phyloP scores from a whole-genome alignment of 805 yeast species.

The Metschnikowia colocasiae region DNA sequence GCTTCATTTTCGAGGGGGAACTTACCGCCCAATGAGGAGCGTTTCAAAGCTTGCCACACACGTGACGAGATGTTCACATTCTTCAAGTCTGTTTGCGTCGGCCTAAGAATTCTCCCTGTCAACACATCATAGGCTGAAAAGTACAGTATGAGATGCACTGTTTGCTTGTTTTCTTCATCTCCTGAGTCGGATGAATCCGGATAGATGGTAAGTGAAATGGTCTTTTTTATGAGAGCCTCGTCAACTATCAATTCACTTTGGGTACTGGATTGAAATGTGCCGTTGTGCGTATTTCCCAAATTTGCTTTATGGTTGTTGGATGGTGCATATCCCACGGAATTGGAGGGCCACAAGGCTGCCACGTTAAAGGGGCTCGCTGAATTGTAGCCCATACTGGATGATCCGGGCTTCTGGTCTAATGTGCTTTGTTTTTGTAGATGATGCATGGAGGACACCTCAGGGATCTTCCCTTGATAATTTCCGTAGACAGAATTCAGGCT shows the following conservation, averaged over 20 bases:
- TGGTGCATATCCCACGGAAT: background rate
- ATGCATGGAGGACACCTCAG: background rate
- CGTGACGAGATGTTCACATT: conserved; percentile 45
- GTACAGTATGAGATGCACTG: conserved; percentile 75
- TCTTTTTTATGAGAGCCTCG: conserved; percentile 74
- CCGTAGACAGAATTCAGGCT: background rate
- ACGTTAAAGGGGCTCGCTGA: background rate
- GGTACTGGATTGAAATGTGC: background rate
- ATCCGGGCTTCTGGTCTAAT: background rate
- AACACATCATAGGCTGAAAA: conserved; percentile 73
- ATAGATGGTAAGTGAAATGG: conserved; percentile 60
- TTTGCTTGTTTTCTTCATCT: conserved; percentile 31
- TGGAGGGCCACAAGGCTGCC: background rate
- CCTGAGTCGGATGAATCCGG: conserved; percentile 17
- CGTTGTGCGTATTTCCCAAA: background rate
- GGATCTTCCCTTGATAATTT: background rate
- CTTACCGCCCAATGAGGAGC: conserved; percentile 57
- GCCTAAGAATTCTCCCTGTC: conserved; percentile 51
- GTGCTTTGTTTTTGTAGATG: background rate
- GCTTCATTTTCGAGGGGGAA: conserved; percentile 48
- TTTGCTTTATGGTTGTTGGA: background rate
- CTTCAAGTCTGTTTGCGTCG: conserved; percentile 53
- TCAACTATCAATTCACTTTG: background rate
- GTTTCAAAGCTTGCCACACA: conserved; percentile 55
- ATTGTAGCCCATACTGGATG: background rate